These are phyloP conservation scores for Rhododendron mucronatum DNA, from an alignment of 148 eudicot genomes.

Conservation along the genomic window DNA sequence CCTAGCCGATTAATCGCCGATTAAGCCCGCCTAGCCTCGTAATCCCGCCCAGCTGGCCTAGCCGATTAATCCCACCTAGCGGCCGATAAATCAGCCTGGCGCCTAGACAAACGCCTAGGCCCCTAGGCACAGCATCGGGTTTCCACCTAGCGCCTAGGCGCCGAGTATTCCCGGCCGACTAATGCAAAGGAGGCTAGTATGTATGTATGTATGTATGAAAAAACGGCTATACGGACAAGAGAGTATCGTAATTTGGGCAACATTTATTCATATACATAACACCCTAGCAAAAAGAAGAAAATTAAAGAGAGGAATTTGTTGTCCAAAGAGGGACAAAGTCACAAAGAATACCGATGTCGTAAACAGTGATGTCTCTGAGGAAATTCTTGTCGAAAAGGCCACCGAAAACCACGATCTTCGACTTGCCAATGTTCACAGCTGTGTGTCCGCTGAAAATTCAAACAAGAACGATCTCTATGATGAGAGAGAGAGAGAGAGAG, in stretches of 20 bases:
- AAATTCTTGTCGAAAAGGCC: constrained; percentile 84
- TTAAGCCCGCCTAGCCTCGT: too few relatives aligned
- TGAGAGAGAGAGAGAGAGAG: too few relatives aligned
- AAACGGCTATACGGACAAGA: not conserved
- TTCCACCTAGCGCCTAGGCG: too few relatives aligned
- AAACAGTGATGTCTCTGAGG: constrained; percentile 65
- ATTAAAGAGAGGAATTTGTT: too few relatives aligned
- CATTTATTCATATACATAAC: not conserved
- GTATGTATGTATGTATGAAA: not conserved
- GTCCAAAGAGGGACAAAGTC: not conserved
- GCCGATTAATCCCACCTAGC: too few relatives aligned
- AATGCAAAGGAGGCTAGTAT: not conserved
- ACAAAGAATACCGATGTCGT: constrained; percentile 56
- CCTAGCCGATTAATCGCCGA: too few relatives aligned
- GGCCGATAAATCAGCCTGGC: too few relatives aligned
- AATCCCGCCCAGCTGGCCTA: too few relatives aligned
- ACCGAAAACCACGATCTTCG: constrained; percentile 83
- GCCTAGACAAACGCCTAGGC: too few relatives aligned
- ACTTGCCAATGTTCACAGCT: constrained; percentile 73
- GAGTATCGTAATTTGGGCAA: not conserved
- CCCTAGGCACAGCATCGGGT: too few relatives aligned
- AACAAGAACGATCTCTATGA: not conserved
- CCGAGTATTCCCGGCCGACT: not conserved
- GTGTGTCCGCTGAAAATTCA: constrained; percentile 73
- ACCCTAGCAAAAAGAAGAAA: not conserved